A percentile compares a stretch with the other conserved stretches of the same genome.
Evolutionary conservation across 176 grass and related monocot species (phyloP).

Genomic region (Ensete glaucum): DNA sequence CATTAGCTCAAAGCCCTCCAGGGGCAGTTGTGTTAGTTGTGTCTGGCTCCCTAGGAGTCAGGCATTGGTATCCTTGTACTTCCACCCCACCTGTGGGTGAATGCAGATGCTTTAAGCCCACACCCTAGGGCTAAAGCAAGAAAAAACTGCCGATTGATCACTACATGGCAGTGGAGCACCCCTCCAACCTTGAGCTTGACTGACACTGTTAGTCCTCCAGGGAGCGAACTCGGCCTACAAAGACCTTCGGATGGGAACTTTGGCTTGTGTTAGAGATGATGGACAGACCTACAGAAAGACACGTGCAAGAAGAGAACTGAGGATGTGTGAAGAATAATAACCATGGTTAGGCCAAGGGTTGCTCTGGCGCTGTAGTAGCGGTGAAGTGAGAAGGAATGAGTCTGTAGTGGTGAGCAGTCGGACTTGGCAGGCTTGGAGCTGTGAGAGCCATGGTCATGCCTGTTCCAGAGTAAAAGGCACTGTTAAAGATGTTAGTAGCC

Average conservation of each 20-base stretch:
- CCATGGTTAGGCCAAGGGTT: constrained; percentile 26
- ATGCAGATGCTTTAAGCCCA: constrained; percentile 1
- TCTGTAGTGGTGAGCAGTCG: constrained; percentile 14
- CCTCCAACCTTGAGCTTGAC: not conserved
- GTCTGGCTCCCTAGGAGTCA: not conserved
- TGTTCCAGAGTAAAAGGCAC: constrained; percentile 17
- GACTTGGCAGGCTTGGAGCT: constrained; percentile 23
- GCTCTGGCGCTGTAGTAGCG: not conserved
- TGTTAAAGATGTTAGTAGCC: constrained; percentile 5
- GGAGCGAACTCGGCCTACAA: not conserved
- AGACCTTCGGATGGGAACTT: not conserved
- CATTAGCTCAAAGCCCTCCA: not conserved
- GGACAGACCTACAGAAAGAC: not conserved
- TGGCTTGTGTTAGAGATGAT: constrained; percentile 3
- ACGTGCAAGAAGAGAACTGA: not conserved
- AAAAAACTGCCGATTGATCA: not conserved
- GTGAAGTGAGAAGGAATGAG: constrained; percentile 15
- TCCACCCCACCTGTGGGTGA: not conserved
- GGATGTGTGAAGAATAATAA: not conserved
- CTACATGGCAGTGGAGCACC: not conserved
- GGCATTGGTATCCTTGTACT: not conserved
- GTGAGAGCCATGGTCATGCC: constrained; percentile 22
- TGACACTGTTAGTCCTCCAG: no score
- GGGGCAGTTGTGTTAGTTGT: not conserved
- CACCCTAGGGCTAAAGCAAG: constrained; percentile 2